Conservation (phyloP, 305 asterid genomes). For the Fraxinus latifolia region DNA sequence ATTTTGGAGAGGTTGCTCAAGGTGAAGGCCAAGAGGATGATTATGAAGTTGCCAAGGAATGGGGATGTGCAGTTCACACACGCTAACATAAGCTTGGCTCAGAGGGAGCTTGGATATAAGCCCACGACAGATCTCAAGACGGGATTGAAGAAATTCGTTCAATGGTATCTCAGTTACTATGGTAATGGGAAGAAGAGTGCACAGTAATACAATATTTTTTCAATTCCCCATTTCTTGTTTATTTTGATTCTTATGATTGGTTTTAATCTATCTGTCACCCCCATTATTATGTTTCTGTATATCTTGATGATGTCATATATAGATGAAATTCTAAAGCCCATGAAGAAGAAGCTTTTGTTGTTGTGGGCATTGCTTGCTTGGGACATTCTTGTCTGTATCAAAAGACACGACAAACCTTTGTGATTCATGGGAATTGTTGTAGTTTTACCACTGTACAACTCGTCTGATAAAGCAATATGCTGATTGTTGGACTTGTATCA, state of each 20-base stretch:
- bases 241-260: conserved; percentile 18
- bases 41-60: conserved; percentile 26
- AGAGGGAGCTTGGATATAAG: conserved; percentile 21
- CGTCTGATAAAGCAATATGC: neutral
- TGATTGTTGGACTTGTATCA: conserved; percentile 4
- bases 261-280: conserved; percentile 18
- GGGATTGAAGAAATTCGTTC: conserved; percentile 24
- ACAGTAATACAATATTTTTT: conserved; percentile 8
- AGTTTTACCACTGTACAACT: conserved; percentile 5
- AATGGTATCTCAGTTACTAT: conserved; percentile 26
- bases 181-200: conserved; percentile 14
- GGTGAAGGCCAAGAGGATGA: conserved; percentile 18
- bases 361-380: conserved; percentile 26
- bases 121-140: conserved; percentile 25
- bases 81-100: conserved; percentile 27
- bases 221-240: conserved; percentile 3
- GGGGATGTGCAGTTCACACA: conserved; percentile 29
- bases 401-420: neutral
- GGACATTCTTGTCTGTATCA: conserved; percentile 4
- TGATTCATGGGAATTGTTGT: conserved; percentile 3
- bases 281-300: conserved; percentile 2
- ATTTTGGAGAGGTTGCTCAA: conserved; percentile 21
- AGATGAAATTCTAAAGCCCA: conserved; percentile 28
- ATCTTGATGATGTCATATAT: conserved; percentile 24
- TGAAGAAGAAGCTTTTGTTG: conserved; percentile 28